phyloP scores from a whole-genome alignment of 192 early-diverging fungal species.

The Coemansia sp. region DNA sequence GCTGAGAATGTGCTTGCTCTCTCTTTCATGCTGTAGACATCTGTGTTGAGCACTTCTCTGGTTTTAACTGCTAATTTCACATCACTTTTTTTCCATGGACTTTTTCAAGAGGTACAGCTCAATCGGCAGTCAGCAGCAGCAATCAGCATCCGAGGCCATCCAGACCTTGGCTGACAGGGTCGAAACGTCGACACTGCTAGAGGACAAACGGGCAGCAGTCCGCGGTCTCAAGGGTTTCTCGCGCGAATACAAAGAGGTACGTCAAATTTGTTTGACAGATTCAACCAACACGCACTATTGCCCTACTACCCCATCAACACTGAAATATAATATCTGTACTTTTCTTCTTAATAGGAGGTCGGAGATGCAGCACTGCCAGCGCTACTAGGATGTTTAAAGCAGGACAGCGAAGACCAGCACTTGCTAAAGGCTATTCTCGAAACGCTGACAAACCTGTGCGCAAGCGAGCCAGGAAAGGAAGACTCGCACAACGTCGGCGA shows the following conservation, averaged over 20 bases:
- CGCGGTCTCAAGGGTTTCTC: constrained; percentile 82
- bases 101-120: constrained; percentile 52
- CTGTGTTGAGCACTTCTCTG: neutral
- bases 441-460: constrained; percentile 63
- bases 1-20: no score
- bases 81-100: constrained; percentile 20
- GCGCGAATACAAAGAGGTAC: constrained; percentile 68
- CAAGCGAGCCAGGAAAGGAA: constrained; percentile 52
- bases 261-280: constrained; percentile 2
- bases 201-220: constrained; percentile 87
- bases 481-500: constrained; percentile 10
- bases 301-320: neutral
- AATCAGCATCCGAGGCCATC: constrained; percentile 67
- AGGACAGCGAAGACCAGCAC: constrained; percentile 82
- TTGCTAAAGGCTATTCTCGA: constrained; percentile 84
- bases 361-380: constrained; percentile 73
- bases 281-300: no score
- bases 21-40: neutral
- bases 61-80: no score
- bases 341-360: constrained; percentile 59
- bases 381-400: constrained; percentile 71
- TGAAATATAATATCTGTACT: neutral
- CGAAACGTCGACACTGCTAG: constrained; percentile 77
- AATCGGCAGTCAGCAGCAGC: constrained; percentile 48
- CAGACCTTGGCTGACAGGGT: constrained; percentile 81